Percentiles rank a stretch among this genome's conserved stretches.
Evolutionary conservation across 306 rosid genomes (phyloP).

Genomic region (Hippophae tibetana): DNA sequence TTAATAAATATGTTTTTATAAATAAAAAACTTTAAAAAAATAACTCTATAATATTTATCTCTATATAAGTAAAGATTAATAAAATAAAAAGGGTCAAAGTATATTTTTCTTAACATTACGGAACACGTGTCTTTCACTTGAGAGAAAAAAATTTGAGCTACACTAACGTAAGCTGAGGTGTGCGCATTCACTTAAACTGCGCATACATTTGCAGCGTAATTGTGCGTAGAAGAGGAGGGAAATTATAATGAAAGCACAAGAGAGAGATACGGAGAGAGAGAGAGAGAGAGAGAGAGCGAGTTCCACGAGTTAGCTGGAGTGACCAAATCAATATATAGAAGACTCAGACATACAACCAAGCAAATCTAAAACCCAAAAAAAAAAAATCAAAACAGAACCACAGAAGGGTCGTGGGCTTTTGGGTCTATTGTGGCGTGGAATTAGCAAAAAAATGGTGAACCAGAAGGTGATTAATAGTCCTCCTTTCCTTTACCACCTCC

Average conservation of each 20-base stretch:
- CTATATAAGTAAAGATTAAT: too few relatives aligned
- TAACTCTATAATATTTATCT: too few relatives aligned
- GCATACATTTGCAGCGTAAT: slow-evolving; percentile 49
- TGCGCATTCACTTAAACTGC: slow-evolving; percentile 28
- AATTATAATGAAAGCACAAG: slow-evolving; percentile 9
- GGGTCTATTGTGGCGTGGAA: slow-evolving; percentile 34
- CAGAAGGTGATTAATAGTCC: slow-evolving; percentile 34
- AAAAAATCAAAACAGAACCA: slow-evolving; percentile 14
- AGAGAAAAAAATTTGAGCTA: background rate
- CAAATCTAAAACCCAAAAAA: slow-evolving; percentile 5
- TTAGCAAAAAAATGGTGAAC: slow-evolving; percentile 67
- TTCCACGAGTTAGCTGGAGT: slow-evolving; percentile 11
- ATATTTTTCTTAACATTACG: too few relatives aligned
- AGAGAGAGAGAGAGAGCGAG: slow-evolving; percentile 17
- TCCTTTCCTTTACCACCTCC: slow-evolving; percentile 33
- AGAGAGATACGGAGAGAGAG: background rate
- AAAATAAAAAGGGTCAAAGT: too few relatives aligned
- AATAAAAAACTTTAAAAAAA: too few relatives aligned
- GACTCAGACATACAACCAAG: background rate
- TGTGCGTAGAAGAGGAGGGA: slow-evolving; percentile 27
- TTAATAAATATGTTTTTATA: too few relatives aligned
- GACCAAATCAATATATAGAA: slow-evolving; percentile 10
- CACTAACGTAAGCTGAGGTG: slow-evolving; percentile 2
- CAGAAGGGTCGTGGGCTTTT: slow-evolving; percentile 24
- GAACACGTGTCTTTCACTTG: slow-evolving; percentile 15